Conservation (phyloP, 805 yeast genomes). For the Hanseniaspora pseudoguilliermondii region DNA sequence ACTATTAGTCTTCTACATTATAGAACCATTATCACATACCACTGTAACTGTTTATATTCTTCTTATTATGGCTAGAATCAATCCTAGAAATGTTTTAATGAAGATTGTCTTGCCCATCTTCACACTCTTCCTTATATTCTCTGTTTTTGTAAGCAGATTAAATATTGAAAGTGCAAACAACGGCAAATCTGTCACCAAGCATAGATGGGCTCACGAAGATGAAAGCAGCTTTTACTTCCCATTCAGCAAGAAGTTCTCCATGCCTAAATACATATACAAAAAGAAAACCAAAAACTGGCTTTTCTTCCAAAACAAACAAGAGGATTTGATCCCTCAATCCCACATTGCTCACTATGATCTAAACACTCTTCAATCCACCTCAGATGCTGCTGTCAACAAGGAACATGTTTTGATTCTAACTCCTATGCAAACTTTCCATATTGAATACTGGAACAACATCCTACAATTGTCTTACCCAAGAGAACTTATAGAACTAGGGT, state of each 20-base stretch:
- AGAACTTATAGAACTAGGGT: slow-evolving; percentile 73
- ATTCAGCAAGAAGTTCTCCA: slow-evolving; percentile 24
- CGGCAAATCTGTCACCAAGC: slow-evolving; percentile 21
- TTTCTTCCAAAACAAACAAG: slow-evolving; percentile 36
- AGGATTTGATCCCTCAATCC: slow-evolving; percentile 50
- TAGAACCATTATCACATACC: no score
- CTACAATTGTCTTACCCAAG: slow-evolving; percentile 69
- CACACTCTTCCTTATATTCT: slow-evolving; percentile 6
- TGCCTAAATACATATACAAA: slow-evolving; percentile 38
- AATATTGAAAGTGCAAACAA: slow-evolving; percentile 16
- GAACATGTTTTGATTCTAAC: slow-evolving; percentile 80
- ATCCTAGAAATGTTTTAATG: slow-evolving; percentile 1
- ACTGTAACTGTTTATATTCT: no score
- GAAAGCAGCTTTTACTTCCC: slow-evolving; percentile 28
- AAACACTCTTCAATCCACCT: slow-evolving; percentile 60
- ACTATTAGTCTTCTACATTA: no score
- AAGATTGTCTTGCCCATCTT: slow-evolving; percentile 10
- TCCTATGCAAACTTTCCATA: slow-evolving; percentile 79
- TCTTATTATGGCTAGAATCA: slow-evolving; percentile 3
- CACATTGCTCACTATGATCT: slow-evolving; percentile 76
- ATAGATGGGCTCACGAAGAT: slow-evolving; percentile 28
- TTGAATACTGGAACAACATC: slow-evolving; percentile 79
- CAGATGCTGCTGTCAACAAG: slow-evolving; percentile 57
- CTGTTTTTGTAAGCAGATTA: slow-evolving; percentile 4
- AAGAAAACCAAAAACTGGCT: slow-evolving; percentile 32